Evolutionary conservation across 208 protist species (phyloP).

Genomic region (Crithidia thermophila): DNA sequence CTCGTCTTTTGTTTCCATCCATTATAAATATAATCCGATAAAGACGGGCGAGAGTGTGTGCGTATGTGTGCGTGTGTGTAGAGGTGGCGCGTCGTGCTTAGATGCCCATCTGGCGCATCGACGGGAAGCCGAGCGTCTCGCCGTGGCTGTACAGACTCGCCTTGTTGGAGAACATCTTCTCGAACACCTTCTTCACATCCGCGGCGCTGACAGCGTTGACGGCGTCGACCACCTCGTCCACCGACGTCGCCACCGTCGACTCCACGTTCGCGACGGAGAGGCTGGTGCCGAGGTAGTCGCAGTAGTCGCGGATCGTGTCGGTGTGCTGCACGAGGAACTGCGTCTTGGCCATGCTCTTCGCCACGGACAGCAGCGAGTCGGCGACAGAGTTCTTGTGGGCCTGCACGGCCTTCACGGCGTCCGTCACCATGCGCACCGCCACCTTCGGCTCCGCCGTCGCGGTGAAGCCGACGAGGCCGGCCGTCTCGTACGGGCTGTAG

Average conservation of each 20-base stretch:
- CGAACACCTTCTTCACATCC: slow-evolving; percentile 72
- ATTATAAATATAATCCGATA: too few relatives aligned
- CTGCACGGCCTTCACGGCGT: slow-evolving; percentile 60
- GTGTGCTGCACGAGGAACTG: slow-evolving; percentile 58
- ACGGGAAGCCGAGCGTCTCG: slow-evolving; percentile 84
- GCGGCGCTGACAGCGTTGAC: slow-evolving; percentile 55
- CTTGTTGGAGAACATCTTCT: slow-evolving; percentile 70
- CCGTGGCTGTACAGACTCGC: slow-evolving; percentile 79
- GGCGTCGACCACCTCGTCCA: slow-evolving; percentile 69
- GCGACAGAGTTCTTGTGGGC: slow-evolving; percentile 36
- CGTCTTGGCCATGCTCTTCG: slow-evolving; percentile 68
- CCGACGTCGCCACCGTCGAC: slow-evolving; percentile 39
- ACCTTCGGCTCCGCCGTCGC: slow-evolving; percentile 48
- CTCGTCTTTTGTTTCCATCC: too few relatives aligned
- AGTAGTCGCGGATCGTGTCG: slow-evolving; percentile 81
- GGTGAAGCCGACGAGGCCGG: slow-evolving; percentile 85
- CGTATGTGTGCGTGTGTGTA: not conserved
- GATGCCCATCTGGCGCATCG: slow-evolving; percentile 79
- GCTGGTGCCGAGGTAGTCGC: slow-evolving; percentile 87
- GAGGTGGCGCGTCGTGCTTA: slow-evolving; percentile 18
- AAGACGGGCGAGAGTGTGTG: too few relatives aligned
- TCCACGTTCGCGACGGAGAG: slow-evolving; percentile 40
- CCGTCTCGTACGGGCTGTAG: slow-evolving; percentile 80
- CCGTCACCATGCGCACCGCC: slow-evolving; percentile 66
- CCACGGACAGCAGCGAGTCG: slow-evolving; percentile 41